These are phyloP conservation scores for Aphanocladium album DNA, from an alignment of 2,329 filamentous ascomycete genomes.

Conservation along the genomic window DNA sequence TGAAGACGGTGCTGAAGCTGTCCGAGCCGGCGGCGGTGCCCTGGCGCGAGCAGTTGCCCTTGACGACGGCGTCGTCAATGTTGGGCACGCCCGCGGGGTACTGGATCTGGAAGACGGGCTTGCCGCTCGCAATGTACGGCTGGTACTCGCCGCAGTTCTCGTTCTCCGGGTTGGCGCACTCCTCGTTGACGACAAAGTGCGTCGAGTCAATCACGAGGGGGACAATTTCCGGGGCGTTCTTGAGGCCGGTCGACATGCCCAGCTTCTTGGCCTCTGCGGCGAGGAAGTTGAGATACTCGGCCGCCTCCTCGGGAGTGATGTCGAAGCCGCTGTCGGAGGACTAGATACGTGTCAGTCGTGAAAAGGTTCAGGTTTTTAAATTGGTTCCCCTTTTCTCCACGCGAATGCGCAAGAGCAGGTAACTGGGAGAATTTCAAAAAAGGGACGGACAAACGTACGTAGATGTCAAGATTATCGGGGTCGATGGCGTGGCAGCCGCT, in stretches of 20 bases:
- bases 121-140: conserved; percentile 52
- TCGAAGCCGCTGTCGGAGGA: background rate
- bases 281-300: background rate
- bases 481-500: conserved; percentile 67
- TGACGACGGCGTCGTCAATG: conserved; percentile 28
- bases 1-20: conserved; percentile 59
- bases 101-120: conserved; percentile 70
- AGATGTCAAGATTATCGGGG: conserved; percentile 66
- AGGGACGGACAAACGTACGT: conserved; percentile 39
- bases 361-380: too few relatives aligned
- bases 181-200: conserved; percentile 65
- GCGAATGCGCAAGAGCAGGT: too few relatives aligned
- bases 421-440: too few relatives aligned
- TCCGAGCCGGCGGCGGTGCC: conserved; percentile 35
- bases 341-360: too few relatives aligned
- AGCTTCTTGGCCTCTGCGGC: conserved; percentile 45
- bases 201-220: conserved; percentile 40
- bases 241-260: conserved; percentile 59
- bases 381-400: too few relatives aligned
- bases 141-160: conserved; percentile 54
- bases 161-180: conserved; percentile 51
- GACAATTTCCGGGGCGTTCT: conserved; percentile 62
- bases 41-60: conserved; percentile 32
- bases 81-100: conserved; percentile 46
- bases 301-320: background rate